Conservation (phyloP, 495 filamentous ascomycete genomes). For the Saxophila tyrrhenica region DNA sequence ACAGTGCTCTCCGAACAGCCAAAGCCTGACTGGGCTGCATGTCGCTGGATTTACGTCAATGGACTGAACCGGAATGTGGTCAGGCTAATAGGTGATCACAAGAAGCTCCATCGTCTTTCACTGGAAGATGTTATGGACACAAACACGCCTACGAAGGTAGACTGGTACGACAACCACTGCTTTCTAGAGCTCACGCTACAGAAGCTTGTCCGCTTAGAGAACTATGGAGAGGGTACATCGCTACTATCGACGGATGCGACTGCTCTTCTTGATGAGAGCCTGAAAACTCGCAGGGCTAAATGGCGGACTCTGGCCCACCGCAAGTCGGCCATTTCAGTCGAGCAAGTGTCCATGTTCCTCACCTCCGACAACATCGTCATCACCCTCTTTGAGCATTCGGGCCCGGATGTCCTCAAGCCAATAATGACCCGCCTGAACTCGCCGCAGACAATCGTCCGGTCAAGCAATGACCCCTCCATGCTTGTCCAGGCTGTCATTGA, state of each 20-base stretch:
- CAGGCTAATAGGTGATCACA: constrained; percentile 57
- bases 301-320: not conserved
- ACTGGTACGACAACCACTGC: constrained; percentile 86
- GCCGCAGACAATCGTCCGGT: constrained; percentile 69
- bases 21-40: constrained; percentile 54
- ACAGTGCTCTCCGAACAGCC: constrained; percentile 8
- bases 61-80: constrained; percentile 92
- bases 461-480: constrained; percentile 81
- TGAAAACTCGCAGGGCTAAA: not conserved
- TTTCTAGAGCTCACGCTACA: constrained; percentile 39
- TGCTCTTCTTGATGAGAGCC: not conserved
- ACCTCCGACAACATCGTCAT: constrained; percentile 46
- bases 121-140: constrained; percentile 82
- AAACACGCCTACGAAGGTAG: constrained; percentile 71
- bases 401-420: constrained; percentile 68
- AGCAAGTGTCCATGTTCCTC: constrained; percentile 69
- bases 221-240: not conserved
- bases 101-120: constrained; percentile 68
- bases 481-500: constrained; percentile 66
- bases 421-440: constrained; percentile 62
- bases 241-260: not conserved
- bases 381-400: constrained; percentile 76
- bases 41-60: constrained; percentile 92
- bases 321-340: constrained; percentile 50
- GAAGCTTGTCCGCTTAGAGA: constrained; percentile 24